A percentile compares a stretch with the other conserved stretches of the same genome.
These are phyloP conservation scores for Coniferiporia weirii DNA, from an alignment of 1,284 basidiomycete species.

Conservation along the genomic window DNA sequence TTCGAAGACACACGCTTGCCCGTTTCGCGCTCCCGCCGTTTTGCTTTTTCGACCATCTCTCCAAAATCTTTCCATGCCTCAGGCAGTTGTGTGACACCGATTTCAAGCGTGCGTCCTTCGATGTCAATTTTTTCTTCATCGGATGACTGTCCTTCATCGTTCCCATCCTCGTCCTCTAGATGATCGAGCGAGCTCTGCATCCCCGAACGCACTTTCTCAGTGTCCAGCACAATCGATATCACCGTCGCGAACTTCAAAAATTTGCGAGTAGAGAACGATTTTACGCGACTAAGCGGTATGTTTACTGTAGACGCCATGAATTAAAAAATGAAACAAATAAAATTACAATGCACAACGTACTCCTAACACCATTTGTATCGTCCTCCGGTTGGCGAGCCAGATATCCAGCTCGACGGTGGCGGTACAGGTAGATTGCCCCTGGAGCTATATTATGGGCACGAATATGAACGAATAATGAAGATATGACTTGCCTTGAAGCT, in stretches of 20 bases:
- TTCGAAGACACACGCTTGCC: slow-evolving; percentile 17
- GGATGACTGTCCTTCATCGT: background rate
- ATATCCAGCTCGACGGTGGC: slow-evolving; percentile 36
- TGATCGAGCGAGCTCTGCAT: background rate
- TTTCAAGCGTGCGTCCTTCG: slow-evolving; percentile 5
- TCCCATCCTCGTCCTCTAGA: background rate
- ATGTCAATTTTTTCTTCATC: slow-evolving; percentile 9
- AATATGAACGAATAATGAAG: background rate
- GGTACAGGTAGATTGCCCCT: slow-evolving; percentile 44
- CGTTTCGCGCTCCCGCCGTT: slow-evolving; percentile 21
- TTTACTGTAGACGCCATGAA: slow-evolving; percentile 29
- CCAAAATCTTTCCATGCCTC: slow-evolving; percentile 8
- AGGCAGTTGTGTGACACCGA: background rate
- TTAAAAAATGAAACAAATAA: background rate
- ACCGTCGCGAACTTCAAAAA: slow-evolving; percentile 21
- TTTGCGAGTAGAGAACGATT: slow-evolving; percentile 14
- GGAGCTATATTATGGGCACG: background rate
- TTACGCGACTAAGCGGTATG: slow-evolving; percentile 48
- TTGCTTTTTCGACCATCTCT: slow-evolving; percentile 24
- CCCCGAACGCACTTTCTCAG: background rate
- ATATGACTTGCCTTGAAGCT: slow-evolving; percentile 38
- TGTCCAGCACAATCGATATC: slow-evolving; percentile 1
- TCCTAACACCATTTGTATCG: slow-evolving; percentile 42
- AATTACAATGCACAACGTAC: background rate
- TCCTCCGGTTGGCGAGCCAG: slow-evolving; percentile 30